These are phyloP conservation scores for Tagetes patula DNA, from an alignment of 129 eudicot species.

Conservation along the genomic window DNA sequence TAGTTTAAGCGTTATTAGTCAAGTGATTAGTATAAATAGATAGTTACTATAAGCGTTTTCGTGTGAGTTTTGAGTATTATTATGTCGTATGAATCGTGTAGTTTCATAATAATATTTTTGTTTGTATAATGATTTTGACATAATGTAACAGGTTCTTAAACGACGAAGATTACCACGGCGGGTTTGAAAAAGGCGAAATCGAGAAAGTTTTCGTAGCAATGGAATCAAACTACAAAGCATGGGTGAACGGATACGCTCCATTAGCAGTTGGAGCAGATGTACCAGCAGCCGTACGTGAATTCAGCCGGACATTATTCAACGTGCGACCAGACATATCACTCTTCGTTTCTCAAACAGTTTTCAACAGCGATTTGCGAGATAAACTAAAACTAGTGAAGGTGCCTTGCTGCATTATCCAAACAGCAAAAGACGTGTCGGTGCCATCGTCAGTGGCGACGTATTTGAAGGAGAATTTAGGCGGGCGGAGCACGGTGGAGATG, in stretches of 20 bases:
- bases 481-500: constrained; percentile 78
- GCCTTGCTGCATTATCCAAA: constrained; percentile 84
- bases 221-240: constrained; percentile 83
- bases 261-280: constrained; percentile 97
- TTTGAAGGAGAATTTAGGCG: constrained; percentile 80
- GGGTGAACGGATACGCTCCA: constrained; percentile 95
- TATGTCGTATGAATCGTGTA: no score
- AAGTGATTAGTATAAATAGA: no score
- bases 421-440: constrained; percentile 81
- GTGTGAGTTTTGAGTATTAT: no score
- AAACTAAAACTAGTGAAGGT: constrained; percentile 68
- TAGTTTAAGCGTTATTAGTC: no score
- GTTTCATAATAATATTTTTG: no score
- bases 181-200: constrained; percentile 75
- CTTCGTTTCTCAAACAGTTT: constrained; percentile 63
- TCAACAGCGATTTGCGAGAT: constrained; percentile 73
- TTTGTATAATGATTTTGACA: no score
- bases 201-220: constrained; percentile 86
- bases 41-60: no score
- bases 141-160: constrained; percentile 58
- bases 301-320: constrained; percentile 92
- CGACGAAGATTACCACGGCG: constrained; percentile 85
- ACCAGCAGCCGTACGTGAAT: constrained; percentile 88
- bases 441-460: constrained; percentile 82
- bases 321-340: constrained; percentile 92